These are phyloP conservation scores for Pichia californica DNA, from an alignment of 805 yeast species.

Conservation along the genomic window DNA sequence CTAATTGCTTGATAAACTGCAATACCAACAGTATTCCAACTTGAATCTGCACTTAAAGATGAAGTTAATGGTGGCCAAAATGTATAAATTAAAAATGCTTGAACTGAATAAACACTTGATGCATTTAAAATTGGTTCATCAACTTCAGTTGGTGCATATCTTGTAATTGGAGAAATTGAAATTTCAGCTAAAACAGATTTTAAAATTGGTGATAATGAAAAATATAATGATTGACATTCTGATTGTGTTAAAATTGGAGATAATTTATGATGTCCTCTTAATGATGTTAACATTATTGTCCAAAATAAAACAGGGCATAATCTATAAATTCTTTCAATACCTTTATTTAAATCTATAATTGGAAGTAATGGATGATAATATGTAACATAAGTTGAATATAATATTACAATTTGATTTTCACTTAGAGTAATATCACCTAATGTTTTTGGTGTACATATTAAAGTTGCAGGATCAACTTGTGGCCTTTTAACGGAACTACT, in stretches of 20 bases:
- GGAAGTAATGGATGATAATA: conserved; percentile 84
- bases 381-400: conserved; percentile 65
- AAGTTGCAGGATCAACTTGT: conserved; percentile 22
- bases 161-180: conserved; percentile 82
- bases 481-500: conserved; percentile 19
- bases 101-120: conserved; percentile 89
- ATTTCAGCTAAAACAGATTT: conserved; percentile 79
- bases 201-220: conserved; percentile 59
- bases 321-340: conserved; percentile 74
- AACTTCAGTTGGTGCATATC: conserved; percentile 71
- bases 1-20: conserved; percentile 91
- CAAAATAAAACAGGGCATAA: conserved; percentile 88
- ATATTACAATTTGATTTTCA: conserved; percentile 51
- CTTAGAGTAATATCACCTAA: conserved; percentile 62
- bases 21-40: conserved; percentile 92
- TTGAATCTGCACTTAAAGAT: conserved; percentile 88
- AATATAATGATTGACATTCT: conserved; percentile 37
- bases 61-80: conserved; percentile 97
- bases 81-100: conserved; percentile 81
- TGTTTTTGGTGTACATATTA: conserved; percentile 59
- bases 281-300: conserved; percentile 83
- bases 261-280: conserved; percentile 51
- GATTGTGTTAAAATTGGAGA: conserved; percentile 17
- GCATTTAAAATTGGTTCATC: conserved; percentile 82
- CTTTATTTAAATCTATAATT: conserved; percentile 72